phyloP scores from a whole-genome alignment of 1,284 basidiomycete species.

The Ustilago lituana region DNA sequence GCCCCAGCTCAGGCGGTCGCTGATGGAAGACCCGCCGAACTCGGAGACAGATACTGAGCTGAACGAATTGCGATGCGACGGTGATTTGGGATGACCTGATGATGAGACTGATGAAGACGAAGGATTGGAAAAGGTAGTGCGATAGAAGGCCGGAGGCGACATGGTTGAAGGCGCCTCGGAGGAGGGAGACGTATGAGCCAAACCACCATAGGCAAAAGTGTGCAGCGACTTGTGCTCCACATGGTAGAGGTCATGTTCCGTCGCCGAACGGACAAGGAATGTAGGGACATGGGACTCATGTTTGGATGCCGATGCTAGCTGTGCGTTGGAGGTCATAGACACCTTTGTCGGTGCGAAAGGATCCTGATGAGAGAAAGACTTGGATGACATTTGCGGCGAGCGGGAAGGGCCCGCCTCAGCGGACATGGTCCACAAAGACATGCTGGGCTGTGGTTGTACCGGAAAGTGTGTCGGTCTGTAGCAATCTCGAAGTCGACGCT shows the following conservation, averaged over 20 bases:
- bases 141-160: slow-evolving; percentile 30
- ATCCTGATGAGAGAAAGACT: slow-evolving; percentile 10
- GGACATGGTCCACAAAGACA: slow-evolving; percentile 31
- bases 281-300: slow-evolving; percentile 39
- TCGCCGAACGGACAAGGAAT: slow-evolving; percentile 37
- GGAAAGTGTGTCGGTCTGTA: background rate
- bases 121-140: slow-evolving; percentile 48
- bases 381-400: slow-evolving; percentile 18
- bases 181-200: slow-evolving; percentile 16
- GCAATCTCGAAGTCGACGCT: background rate
- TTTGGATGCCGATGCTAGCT: slow-evolving; percentile 10
- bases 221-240: slow-evolving; percentile 34
- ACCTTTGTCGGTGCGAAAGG: slow-evolving; percentile 15
- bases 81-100: slow-evolving; percentile 25
- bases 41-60: slow-evolving; percentile 45
- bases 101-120: slow-evolving; percentile 47
- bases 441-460: background rate
- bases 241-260: slow-evolving; percentile 40
- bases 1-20: slow-evolving; percentile 48
- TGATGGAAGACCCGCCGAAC: slow-evolving; percentile 29
- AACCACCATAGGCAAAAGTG: slow-evolving; percentile 31
- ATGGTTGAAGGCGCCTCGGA: slow-evolving; percentile 17
- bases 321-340: slow-evolving; percentile 1
- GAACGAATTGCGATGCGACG: slow-evolving; percentile 49
- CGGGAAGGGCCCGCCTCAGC: slow-evolving; percentile 41